Conservation (phyloP, 2,329 filamentous ascomycete species). For the Pseudocercospora ulei region DNA sequence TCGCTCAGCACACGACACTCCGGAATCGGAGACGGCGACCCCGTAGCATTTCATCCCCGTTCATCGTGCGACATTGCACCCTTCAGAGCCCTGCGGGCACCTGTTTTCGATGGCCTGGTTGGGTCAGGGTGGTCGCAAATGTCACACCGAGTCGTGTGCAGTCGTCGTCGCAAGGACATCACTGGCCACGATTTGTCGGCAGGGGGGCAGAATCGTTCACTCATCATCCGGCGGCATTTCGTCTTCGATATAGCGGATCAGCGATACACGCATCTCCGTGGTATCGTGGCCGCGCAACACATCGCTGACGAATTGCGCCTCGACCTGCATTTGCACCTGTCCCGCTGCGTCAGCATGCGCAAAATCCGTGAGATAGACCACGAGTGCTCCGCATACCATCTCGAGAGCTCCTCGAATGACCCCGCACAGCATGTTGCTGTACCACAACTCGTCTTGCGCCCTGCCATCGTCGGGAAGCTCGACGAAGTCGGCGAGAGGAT, state of each 20-base stretch:
- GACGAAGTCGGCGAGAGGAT: conserved; percentile 92
- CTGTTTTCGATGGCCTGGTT: too few relatives aligned
- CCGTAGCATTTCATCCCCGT: too few relatives aligned
- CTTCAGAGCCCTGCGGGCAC: too few relatives aligned
- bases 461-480: conserved; percentile 92
- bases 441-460: conserved; percentile 95
- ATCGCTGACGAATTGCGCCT: conserved; percentile 92
- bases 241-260: conserved; percentile 92
- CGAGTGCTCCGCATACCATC: conserved; percentile 56
- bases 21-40: too few relatives aligned
- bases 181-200: not conserved
- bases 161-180: conserved; percentile 1
- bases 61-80: too few relatives aligned
- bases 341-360: conserved; percentile 13
- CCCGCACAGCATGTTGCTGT: conserved; percentile 92
- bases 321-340: conserved; percentile 89
- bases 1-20: too few relatives aligned
- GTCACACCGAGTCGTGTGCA: too few relatives aligned
- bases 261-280: conserved; percentile 88
- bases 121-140: too few relatives aligned
- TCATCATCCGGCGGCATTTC: conserved; percentile 96
- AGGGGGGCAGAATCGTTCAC: conserved; percentile 6
- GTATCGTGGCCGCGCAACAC: conserved; percentile 86
- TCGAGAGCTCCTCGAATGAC: conserved; percentile 83
- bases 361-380: not conserved